A percentile compares a stretch with the other conserved stretches of the same genome.
Conservation (phyloP, 371 early-diverging fungal species). For the Zopfochytrium polystomum region DNA sequence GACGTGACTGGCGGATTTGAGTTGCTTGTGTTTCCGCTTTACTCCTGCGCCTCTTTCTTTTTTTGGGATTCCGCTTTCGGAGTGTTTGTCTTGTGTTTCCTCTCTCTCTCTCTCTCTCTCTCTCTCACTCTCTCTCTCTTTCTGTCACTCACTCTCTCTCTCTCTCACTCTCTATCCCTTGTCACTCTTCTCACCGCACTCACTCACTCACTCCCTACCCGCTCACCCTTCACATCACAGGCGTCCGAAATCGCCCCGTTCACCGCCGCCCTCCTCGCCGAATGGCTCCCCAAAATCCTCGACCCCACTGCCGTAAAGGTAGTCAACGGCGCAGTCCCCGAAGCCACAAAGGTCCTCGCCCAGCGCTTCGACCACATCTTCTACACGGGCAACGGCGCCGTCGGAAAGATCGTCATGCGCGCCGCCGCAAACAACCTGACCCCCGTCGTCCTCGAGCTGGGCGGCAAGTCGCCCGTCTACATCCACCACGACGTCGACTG, state of each 20-base stretch:
- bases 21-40: too few species aligned
- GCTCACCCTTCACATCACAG: slow-evolving; percentile 57
- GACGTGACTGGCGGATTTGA: too few species aligned
- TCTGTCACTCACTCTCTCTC: too few species aligned
- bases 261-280: slow-evolving; percentile 64
- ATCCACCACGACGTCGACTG: slow-evolving; percentile 63
- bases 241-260: slow-evolving; percentile 82
- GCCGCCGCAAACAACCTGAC: slow-evolving; percentile 72
- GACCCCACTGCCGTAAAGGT: slow-evolving; percentile 64
- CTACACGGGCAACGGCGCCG: slow-evolving; percentile 78
- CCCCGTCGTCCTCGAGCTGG: slow-evolving; percentile 72
- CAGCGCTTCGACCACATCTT: slow-evolving; percentile 79
- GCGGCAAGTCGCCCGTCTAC: slow-evolving; percentile 84
- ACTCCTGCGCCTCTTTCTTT: too few species aligned
- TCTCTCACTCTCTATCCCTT: too few species aligned
- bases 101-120: too few species aligned
- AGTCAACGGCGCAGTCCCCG: slow-evolving; percentile 75
- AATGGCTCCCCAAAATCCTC: slow-evolving; percentile 68
- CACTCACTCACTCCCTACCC: too few species aligned
- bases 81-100: too few species aligned
- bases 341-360: slow-evolving; percentile 72
- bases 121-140: too few species aligned
- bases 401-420: slow-evolving; percentile 69
- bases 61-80: too few species aligned
- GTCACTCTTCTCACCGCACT: too few species aligned